Evolutionary conservation across 2,329 filamentous ascomycete genomes (phyloP), one percentile per base, ranked within the genome.

Genomic region (Leptographium radiaticola): DNA sequence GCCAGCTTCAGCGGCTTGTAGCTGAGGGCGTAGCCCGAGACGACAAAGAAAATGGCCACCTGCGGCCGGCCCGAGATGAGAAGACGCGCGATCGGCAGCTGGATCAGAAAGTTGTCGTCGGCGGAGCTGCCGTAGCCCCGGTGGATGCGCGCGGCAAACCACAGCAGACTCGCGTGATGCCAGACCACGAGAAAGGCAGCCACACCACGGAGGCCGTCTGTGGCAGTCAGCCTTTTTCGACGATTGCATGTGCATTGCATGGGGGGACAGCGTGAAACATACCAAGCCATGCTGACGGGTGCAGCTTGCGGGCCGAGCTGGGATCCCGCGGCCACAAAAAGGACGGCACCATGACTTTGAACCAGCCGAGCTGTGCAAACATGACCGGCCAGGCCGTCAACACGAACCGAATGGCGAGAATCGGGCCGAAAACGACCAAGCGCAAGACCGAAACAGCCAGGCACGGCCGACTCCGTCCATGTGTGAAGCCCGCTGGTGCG

Each of bases 131-230:
- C 55, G 57, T 62, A 67, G 42, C 62, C 65, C 4, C 58, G 48
- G 56, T 67, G 62, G 31, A 67, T 54, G 38, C 53, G 49, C 63
- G 61, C 63, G 0, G 61, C 55, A 57, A 66, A 66, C 56, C 58
- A 65, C 9, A 66, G 48, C 12, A 67, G 58, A 9, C 62, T 64
- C 36, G 62, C 60, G 63, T 77, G 73, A 51, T 75, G 71, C 55
- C 71, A 67, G 57, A 79, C 79, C 7, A 81, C 77, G 39, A 79
- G 63, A 38, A 80, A 68, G 4, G 77, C 75, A 5, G 77, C 75
- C 52, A 78, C 72, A 8, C 77, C 77, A 60, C 77, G 67, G 18
- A 80, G 66, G 8, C 76, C 77, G 58, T 80, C 76, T 49, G 47
- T 10, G 36, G 66, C n/a, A 6, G 49, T 30, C 6, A 43, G 39